Base-by-base conservation (phyloP, 1,139 yeast species). In the Sugiyamaella xylanicola region DNA sequence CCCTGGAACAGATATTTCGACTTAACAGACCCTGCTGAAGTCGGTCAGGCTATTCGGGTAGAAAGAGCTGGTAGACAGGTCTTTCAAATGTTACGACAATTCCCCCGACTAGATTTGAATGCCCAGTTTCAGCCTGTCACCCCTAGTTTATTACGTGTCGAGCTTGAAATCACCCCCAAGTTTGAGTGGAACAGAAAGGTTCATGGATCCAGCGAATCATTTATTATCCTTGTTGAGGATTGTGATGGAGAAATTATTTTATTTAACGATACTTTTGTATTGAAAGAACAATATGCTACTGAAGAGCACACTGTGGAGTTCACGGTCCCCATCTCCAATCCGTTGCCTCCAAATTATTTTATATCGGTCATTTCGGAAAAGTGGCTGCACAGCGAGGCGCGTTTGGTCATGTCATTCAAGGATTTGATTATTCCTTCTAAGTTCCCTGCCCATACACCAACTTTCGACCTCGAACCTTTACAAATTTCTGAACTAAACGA, bases 1-100 rank as follows among this genome's bases (percentile, higher is more conserved):
- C 96, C 97, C 0, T 93, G 96, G 91, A 71, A 78, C 15, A 83
- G 86, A 45, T 92, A 91, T 65, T 80, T 93, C 61, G 78, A 83
- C 51, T 73, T 89, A 44, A 70, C 74, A 4, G 81, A 82, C 48
- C 82, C 93, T 1, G 83, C 83, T 25, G 95, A 89, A 63, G 83
- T 91, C 53, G 92, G 95, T 0, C 91, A 86, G 67, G 93, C 95
- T 0, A 78, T 93, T 32, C 81, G 90, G 56, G 82, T 87, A 21
- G 91, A 84, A 59, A 82, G 82, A 25, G 77, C 77, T 62, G 95
- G 96, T 5, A 78, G 79, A 56, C 67, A 75, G 8, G 89, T 87
- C 0, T 82, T 77, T 64, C 84, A 85, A 29, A 69, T 86, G 61
- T 70, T 92, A 4, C 78, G 79, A 56, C 83, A 86, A 63, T 92